Evolutionary conservation across 2,329 filamentous ascomycete species (phyloP).

Genomic region (Fusarium algeriense): DNA sequence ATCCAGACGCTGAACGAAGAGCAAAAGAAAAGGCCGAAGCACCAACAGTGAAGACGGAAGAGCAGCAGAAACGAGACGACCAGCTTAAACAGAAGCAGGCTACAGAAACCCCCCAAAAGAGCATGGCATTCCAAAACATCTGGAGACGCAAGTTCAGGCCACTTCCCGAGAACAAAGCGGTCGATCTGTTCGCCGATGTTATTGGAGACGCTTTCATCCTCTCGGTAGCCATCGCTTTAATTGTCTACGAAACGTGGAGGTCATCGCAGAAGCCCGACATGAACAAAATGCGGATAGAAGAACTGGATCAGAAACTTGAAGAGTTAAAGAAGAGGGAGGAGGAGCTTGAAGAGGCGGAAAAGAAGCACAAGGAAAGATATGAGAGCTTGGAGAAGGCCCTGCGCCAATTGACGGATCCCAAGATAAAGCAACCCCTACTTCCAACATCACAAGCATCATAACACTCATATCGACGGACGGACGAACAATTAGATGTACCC

Average conservation of each 20-base stretch:
- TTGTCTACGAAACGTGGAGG: conserved; percentile 73
- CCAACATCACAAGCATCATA: conserved; percentile 51
- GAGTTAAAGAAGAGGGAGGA: conserved; percentile 63
- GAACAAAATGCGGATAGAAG: conserved; percentile 66
- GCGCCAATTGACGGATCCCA: conserved; percentile 65
- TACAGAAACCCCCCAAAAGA: conserved; percentile 45
- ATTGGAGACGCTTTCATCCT: conserved; percentile 74
- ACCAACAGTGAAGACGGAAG: conserved; percentile 74
- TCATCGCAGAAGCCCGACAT: conserved; percentile 70
- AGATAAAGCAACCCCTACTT: conserved; percentile 67
- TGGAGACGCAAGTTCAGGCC: conserved; percentile 73
- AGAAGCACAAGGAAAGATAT: conserved; percentile 62
- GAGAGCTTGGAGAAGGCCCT: conserved; percentile 67
- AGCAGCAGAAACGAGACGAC: conserved; percentile 69
- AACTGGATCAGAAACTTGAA: conserved; percentile 62
- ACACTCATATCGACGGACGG: neutral
- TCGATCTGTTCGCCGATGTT: conserved; percentile 75
- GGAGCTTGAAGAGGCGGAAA: conserved; percentile 61
- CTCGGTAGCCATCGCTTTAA: conserved; percentile 66
- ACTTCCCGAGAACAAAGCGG: conserved; percentile 73
- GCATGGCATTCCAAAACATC: conserved; percentile 60
- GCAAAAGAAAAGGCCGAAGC: conserved; percentile 73
- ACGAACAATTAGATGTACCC: neutral
- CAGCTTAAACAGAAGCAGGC: conserved; percentile 56
- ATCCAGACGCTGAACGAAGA: conserved; percentile 67